phyloP scores from a whole-genome alignment of 352 stramenopile genomes.

The Phytophthora brassicae region DNA sequence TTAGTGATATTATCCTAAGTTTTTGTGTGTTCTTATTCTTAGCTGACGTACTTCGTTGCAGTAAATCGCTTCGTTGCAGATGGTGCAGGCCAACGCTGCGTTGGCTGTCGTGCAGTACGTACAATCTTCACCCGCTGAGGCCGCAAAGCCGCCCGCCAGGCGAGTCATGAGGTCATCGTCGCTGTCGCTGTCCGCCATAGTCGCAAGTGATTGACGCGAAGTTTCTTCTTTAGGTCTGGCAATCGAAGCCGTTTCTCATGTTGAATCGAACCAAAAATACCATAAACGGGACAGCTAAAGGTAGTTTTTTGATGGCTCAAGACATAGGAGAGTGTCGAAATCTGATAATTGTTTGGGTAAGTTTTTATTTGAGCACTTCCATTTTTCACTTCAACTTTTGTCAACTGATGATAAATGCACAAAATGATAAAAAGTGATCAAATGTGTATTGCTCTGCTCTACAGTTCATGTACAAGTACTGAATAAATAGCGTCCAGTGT shows the following conservation, averaged over 20 bases:
- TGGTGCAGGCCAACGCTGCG: slow-evolving; percentile 59
- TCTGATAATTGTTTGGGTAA: no score
- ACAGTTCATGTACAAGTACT: no score
- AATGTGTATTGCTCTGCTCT: slow-evolving; percentile 15
- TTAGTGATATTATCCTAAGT: not conserved
- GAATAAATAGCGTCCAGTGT: slow-evolving; percentile 30
- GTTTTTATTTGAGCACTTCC: no score
- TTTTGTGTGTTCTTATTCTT: not conserved
- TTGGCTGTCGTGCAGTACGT: slow-evolving; percentile 68
- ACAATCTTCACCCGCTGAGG: slow-evolving; percentile 53
- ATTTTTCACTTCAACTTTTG: no score
- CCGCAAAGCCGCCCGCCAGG: slow-evolving; percentile 46
- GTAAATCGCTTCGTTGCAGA: slow-evolving; percentile 68
- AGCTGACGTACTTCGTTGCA: slow-evolving; percentile 61
- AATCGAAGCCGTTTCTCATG: slow-evolving; percentile 12
- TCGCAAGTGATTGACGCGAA: slow-evolving; percentile 4
- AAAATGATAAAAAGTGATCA: not conserved
- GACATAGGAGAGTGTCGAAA: no score
- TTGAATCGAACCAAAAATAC: slow-evolving; percentile 16
- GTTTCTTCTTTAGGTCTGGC: slow-evolving; percentile 22
- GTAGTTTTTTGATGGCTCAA: no score
- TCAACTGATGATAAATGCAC: no score
- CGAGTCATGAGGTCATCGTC: slow-evolving; percentile 86
- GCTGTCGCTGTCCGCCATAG: slow-evolving; percentile 81
- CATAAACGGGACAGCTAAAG: slow-evolving; percentile 11